Evolutionary conservation across 2,329 filamentous ascomycete species (phyloP).

Genomic region (Hortaea sp.): DNA sequence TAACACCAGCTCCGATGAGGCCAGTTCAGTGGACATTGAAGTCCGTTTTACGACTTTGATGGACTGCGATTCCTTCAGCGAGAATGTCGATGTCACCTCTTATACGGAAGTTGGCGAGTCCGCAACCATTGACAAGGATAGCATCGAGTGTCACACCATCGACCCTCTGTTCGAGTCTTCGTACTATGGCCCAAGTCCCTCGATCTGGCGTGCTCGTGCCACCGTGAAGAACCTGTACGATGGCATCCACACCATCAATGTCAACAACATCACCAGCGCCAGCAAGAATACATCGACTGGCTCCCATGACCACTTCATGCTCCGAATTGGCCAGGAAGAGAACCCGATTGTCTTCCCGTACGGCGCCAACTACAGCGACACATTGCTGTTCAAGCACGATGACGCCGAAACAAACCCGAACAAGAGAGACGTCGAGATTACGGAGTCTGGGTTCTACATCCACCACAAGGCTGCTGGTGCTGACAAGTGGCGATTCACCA

Average conservation of each 20-base stretch:
- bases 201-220: constrained; percentile 44
- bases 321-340: constrained; percentile 47
- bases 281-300: constrained; percentile 36
- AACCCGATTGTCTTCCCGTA: constrained; percentile 52
- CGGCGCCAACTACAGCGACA: constrained; percentile 48
- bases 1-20: constrained; percentile 26
- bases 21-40: constrained; percentile 37
- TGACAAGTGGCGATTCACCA: constrained; percentile 52
- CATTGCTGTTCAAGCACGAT: constrained; percentile 37
- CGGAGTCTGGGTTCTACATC: constrained; percentile 37
- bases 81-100: constrained; percentile 43
- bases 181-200: constrained; percentile 43
- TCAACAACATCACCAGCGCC: constrained; percentile 43
- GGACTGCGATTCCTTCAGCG: constrained; percentile 47
- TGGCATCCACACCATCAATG: constrained; percentile 49
- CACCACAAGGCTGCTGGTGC: constrained; percentile 53
- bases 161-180: constrained; percentile 28
- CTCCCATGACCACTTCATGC: constrained; percentile 50
- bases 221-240: constrained; percentile 48
- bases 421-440: constrained; percentile 11
- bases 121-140: constrained; percentile 35
- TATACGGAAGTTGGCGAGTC: constrained; percentile 38
- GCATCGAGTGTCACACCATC: constrained; percentile 36
- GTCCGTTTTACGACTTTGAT: constrained; percentile 52
- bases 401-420: constrained; percentile 17